Conservation (phyloP, 805 yeast species). For the Yarrowia keelungensis region DNA sequence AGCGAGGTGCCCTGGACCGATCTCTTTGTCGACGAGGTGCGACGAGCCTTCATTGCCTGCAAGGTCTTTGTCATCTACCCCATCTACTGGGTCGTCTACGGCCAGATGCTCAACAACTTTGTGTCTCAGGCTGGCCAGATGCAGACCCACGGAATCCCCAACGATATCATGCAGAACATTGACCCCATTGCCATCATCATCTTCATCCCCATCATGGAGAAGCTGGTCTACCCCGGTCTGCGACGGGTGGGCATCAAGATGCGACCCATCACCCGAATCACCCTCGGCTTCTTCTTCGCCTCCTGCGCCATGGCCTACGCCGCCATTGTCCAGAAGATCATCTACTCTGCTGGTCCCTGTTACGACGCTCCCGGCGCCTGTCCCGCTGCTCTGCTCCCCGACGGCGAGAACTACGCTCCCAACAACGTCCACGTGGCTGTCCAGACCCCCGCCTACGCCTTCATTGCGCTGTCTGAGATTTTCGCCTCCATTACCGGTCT, state of each 20-base stretch:
- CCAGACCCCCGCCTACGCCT: conserved; percentile 74
- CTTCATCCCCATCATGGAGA: conserved; percentile 76
- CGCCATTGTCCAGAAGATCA: conserved; percentile 73
- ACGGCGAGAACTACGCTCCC: conserved; percentile 48
- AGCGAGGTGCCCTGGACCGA: conserved; percentile 63
- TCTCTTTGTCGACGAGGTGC: conserved; percentile 74
- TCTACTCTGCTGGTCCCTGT: conserved; percentile 77
- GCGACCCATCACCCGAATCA: conserved; percentile 75
- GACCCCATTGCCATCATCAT: conserved; percentile 78
- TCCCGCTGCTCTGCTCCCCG: conserved; percentile 52
- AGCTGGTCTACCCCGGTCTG: conserved; percentile 61
- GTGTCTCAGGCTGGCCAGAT: conserved; percentile 76
- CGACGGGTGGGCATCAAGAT: conserved; percentile 60
- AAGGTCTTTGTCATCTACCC: conserved; percentile 75
- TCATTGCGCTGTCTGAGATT: conserved; percentile 78
- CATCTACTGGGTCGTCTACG: conserved; percentile 75
- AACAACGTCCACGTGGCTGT: conserved; percentile 70
- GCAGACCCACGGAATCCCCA: conserved; percentile 79
- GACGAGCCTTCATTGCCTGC: conserved; percentile 70
- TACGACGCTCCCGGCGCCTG: conserved; percentile 67
- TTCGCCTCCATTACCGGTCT: conserved; percentile 82
- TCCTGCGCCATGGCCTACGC: conserved; percentile 74
- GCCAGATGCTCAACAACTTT: conserved; percentile 75
- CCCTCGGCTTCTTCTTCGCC: conserved; percentile 71
- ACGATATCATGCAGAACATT: conserved; percentile 77